A percentile compares a stretch with the other conserved stretches of the same genome.
These are phyloP conservation scores for Hypoxylon trugodes DNA, from an alignment of 495 filamentous ascomycete species.

Conservation along the genomic window DNA sequence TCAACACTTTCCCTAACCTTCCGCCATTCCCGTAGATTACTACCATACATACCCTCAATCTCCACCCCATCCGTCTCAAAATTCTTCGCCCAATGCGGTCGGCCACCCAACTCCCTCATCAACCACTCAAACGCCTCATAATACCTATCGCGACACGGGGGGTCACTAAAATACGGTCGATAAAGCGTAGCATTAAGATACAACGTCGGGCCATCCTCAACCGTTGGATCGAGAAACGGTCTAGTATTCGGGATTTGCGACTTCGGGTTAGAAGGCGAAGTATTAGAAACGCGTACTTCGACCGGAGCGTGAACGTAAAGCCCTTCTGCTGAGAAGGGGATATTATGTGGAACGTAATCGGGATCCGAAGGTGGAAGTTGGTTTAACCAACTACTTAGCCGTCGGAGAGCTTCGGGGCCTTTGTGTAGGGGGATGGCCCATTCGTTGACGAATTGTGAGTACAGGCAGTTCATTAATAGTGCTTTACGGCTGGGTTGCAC, in stretches of 20 bases:
- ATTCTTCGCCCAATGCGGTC: conserved; percentile 98
- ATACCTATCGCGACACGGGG: conserved; percentile 78
- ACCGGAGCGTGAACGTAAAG: conserved; percentile 92
- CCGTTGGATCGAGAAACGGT: conserved; percentile 79
- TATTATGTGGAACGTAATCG: conserved; percentile 67
- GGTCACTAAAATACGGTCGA: conserved; percentile 83
- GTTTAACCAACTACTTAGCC: conserved; percentile 87
- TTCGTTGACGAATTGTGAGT: conserved; percentile 96
- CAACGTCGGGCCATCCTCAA: conserved; percentile 74
- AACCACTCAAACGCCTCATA: conserved; percentile 96
- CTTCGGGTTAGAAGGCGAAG: conserved; percentile 55
- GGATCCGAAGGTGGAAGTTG: conserved; percentile 58
- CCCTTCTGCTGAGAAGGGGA: conserved; percentile 80
- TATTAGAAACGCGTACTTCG: conserved; percentile 88
- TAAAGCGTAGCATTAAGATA: conserved; percentile 98
- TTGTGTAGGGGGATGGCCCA: conserved; percentile 92
- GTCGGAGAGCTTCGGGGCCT: conserved; percentile 86
- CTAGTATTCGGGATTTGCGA: conserved; percentile 54
- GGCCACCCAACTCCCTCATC: conserved; percentile 90
- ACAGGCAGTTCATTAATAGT: conserved; percentile 94
- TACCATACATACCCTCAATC: conserved; percentile 62
- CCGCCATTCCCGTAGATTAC: conserved; percentile 68
- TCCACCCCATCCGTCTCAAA: conserved; percentile 70
- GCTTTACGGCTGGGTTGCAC: conserved; percentile 83
- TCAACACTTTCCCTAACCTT: conserved; percentile 77